A percentile compares a stretch with the other conserved stretches of the same genome.
These are phyloP conservation scores for Ustilago shanxiensis DNA, from an alignment of 1,284 basidiomycete species.

Conservation along the genomic window DNA sequence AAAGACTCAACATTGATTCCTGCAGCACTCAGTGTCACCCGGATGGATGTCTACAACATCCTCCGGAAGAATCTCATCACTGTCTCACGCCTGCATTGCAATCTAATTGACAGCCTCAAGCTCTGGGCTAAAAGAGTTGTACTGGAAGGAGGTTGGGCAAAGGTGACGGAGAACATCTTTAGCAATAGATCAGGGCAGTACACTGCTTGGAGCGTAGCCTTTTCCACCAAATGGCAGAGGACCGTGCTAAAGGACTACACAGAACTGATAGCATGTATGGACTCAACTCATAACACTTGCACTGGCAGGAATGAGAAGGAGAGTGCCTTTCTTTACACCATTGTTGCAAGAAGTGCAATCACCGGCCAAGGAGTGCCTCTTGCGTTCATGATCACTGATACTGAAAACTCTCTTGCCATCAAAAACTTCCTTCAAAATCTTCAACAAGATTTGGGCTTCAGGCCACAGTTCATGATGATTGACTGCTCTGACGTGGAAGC, in stretches of 20 bases:
- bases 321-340: background rate
- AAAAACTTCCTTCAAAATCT: background rate
- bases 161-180: background rate
- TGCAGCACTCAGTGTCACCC: background rate
- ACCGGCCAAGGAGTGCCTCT: background rate
- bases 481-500: background rate
- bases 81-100: background rate
- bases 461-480: background rate
- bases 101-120: background rate
- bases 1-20: background rate
- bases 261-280: background rate
- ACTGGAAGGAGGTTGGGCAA: background rate
- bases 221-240: background rate
- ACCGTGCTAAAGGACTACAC: background rate
- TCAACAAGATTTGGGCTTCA: background rate
- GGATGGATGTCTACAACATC: constrained; percentile 3
- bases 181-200: background rate
- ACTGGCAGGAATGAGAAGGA: background rate
- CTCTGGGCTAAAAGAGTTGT: background rate
- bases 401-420: background rate
- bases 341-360: background rate
- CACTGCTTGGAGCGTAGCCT: background rate
- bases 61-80: background rate
- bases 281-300: constrained; percentile 1
- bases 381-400: background rate